Percentiles rank a stretch among this genome's conserved stretches.
phyloP scores from a whole-genome alignment of 768 basidiomycete genomes.

The Polyporus arcularius region DNA sequence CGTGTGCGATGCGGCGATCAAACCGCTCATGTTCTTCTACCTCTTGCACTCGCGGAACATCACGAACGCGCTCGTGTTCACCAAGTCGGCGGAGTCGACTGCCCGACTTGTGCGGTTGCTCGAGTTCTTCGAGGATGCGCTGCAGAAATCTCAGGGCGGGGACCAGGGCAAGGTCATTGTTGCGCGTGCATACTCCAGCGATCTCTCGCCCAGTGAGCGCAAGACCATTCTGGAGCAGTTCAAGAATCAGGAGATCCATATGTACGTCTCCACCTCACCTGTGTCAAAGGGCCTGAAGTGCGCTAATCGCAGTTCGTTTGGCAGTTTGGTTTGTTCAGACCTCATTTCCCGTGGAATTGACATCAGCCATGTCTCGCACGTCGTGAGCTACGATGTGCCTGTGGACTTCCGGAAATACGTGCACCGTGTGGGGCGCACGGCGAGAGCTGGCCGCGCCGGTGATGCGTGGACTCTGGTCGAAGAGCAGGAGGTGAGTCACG shows the following conservation, averaged over 20 bases:
- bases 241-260: conserved; percentile 74
- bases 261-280: conserved; percentile 52
- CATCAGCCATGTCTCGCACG: conserved; percentile 88
- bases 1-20: conserved; percentile 73
- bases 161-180: conserved; percentile 34
- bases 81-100: conserved; percentile 95
- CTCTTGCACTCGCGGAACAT: conserved; percentile 68
- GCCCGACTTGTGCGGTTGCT: conserved; percentile 79
- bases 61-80: conserved; percentile 84
- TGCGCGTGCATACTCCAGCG: conserved; percentile 83
- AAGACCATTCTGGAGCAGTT: conserved; percentile 80
- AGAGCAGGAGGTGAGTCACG: conserved; percentile 73
- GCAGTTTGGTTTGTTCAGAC: conserved; percentile 93
- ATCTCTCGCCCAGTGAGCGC: conserved; percentile 72
- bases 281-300: too few relatives aligned
- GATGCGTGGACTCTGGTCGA: conserved; percentile 96
- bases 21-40: conserved; percentile 88
- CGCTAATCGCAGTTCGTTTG: background rate
- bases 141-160: conserved; percentile 20
- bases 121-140: conserved; percentile 66
- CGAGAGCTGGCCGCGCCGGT: conserved; percentile 85
- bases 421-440: conserved; percentile 95
- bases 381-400: conserved; percentile 93
- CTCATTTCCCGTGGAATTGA: conserved; percentile 95
- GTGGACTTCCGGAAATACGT: conserved; percentile 99